These are phyloP conservation scores for Alliaria petiolata DNA, from an alignment of 345 rosid species.

Conservation along the genomic window DNA sequence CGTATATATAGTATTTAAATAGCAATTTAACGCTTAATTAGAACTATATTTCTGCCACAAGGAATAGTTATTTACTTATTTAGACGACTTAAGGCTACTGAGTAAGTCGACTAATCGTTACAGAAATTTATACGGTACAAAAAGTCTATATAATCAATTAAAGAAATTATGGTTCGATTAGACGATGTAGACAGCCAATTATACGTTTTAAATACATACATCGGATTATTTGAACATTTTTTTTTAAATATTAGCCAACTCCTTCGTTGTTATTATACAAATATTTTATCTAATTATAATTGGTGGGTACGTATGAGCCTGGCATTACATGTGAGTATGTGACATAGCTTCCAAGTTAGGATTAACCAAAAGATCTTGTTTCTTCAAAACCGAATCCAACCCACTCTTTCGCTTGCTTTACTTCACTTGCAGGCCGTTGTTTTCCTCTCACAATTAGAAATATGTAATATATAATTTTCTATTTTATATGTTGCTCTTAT, in stretches of 20 bases:
- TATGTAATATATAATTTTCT: not conserved
- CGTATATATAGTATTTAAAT: not conserved
- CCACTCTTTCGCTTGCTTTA: conserved; percentile 29
- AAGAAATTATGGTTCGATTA: not conserved
- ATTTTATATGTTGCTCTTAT: not conserved
- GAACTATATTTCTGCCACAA: not conserved
- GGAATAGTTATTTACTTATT: not conserved
- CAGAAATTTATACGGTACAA: not conserved
- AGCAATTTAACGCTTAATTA: not conserved
- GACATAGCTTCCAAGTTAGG: conserved; percentile 37
- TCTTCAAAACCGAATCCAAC: conserved; percentile 27
- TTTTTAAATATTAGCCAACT: not conserved
- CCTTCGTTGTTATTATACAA: not conserved
- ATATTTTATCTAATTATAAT: not conserved
- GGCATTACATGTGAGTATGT: conserved; percentile 36
- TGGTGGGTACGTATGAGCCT: conserved; percentile 29
- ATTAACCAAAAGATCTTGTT: conserved; percentile 25
- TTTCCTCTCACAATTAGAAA: conserved; percentile 15
- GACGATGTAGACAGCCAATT: not conserved
- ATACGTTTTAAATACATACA: not conserved
- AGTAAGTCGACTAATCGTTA: not conserved
- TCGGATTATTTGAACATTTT: not conserved
- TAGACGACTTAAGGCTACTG: not conserved
- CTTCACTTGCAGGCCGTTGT: conserved; percentile 33
- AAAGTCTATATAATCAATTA: not conserved